phyloP scores from a whole-genome alignment of 768 basidiomycete species.

The Lactarius psammicola region DNA sequence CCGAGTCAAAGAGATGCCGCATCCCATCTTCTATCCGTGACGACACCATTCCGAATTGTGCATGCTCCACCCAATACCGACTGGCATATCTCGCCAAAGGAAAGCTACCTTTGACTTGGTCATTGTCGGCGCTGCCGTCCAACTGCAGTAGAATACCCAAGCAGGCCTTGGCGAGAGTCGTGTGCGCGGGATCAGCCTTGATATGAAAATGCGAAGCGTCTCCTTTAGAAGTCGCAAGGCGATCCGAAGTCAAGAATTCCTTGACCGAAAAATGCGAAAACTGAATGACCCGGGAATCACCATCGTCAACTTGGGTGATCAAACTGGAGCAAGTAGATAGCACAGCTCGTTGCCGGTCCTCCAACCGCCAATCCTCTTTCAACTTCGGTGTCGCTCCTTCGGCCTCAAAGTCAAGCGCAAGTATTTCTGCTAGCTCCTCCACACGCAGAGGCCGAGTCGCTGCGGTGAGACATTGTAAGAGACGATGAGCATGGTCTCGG shows the following conservation, averaged over 20 bases:
- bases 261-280: background rate
- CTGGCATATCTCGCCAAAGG: too few species aligned
- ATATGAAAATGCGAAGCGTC: background rate
- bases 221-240: background rate
- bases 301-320: background rate
- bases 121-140: too few species aligned
- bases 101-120: too few species aligned
- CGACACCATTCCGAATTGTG: too few species aligned
- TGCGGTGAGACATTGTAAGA: background rate
- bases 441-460: background rate
- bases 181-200: background rate
- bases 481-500: background rate
- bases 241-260: background rate
- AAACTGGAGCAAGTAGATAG: background rate
- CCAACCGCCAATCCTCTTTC: background rate
- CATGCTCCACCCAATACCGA: too few species aligned
- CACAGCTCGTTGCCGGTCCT: background rate
- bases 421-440: background rate
- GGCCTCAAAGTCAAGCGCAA: background rate
- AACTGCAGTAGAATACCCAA: too few species aligned
- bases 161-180: too few species aligned
- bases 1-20: too few species aligned
- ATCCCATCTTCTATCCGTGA: too few species aligned
- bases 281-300: background rate
- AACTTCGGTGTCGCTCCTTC: background rate